These are phyloP conservation scores for Hirschfeldia incana DNA, from an alignment of 345 rosid genomes.

Conservation along the genomic window DNA sequence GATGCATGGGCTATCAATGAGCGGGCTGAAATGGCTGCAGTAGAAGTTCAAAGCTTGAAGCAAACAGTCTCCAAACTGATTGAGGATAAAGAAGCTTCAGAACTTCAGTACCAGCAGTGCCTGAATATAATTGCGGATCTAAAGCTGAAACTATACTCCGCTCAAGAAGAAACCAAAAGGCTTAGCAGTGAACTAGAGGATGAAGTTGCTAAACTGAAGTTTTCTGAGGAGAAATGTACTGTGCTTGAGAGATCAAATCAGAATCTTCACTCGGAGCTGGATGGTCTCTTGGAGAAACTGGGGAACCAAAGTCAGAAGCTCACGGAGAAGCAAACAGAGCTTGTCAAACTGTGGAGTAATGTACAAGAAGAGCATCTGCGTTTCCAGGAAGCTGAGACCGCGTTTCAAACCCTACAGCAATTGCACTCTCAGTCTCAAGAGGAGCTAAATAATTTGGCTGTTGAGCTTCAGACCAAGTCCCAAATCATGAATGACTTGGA, in stretches of 20 bases:
- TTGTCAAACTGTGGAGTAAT: constrained; percentile 77
- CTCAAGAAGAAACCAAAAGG: constrained; percentile 64
- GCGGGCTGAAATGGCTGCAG: constrained; percentile 59
- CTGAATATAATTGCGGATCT: constrained; percentile 60
- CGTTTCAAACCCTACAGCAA: constrained; percentile 90
- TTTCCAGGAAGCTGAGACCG: constrained; percentile 92
- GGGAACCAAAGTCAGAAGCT: constrained; percentile 68
- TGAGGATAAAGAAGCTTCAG: constrained; percentile 71
- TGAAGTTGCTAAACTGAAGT: constrained; percentile 62
- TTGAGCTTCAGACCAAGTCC: constrained; percentile 58
- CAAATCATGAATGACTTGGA: constrained; percentile 70
- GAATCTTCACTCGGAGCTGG: constrained; percentile 73
- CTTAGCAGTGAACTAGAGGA: constrained; percentile 63
- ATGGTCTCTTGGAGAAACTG: constrained; percentile 56
- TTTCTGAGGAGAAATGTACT: constrained; percentile 77
- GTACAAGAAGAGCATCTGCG: constrained; percentile 86
- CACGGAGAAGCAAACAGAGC: constrained; percentile 83
- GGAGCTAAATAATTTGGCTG: constrained; percentile 72
- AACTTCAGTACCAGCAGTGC: constrained; percentile 65
- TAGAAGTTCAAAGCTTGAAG: constrained; percentile 64
- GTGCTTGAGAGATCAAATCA: constrained; percentile 78
- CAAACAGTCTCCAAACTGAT: constrained; percentile 53
- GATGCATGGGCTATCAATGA: constrained; percentile 47
- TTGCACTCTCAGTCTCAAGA: constrained; percentile 92
- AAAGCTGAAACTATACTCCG: constrained; percentile 59